Evolutionary conservation across 108 stramenopile genomes (phyloP), one percentile per base, ranked within the genome.

Genomic region (Nitzschia sp.): DNA sequence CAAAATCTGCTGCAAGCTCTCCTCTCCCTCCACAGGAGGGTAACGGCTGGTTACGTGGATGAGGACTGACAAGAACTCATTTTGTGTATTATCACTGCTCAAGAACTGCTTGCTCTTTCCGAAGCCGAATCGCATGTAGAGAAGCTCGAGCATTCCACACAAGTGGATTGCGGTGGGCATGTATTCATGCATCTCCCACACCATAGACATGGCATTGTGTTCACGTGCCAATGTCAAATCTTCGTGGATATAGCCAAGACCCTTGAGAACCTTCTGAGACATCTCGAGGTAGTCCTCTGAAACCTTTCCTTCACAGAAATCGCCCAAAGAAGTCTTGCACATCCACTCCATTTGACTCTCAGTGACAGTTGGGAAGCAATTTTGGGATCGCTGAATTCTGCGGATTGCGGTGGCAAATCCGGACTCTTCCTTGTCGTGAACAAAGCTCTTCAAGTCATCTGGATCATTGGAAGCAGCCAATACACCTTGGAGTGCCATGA

Each of bases 391-490:
- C 57, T 92, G 85, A 55, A 90, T 88, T 76, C 79, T 87, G 8
- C 86, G 79, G 43, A 90, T 66, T 5, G 86, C 86, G 60, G 61
- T 75, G 7, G 88, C 90, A 76, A 92, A 91, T 24, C 77, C 68
- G 38, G 63, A 79, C 25, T 78, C 75, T 8, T 71, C 78, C 51
- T 84, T 81, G 48, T 83, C 73, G 72, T 91, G 90, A 12, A 82
- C 69, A 66, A 88, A 93, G 57, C 89, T 77, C 62, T 71, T 83
- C 8, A 80, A 78, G 72, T 91, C 88, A 69, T 73, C 70, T 12
- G 90, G 90, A 67, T 93, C 88, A 69, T 92, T 92, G 26, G 89
- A 84, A 24, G 87, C 86, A 38, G 96, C 94, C 11, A 98, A 78
- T 15, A 90, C 90, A 37, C 81, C 82, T 53, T 95, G 95, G 42